These are phyloP conservation scores for Phialophora tarda DNA, from an alignment of 2,329 filamentous ascomycete genomes.

Conservation along the genomic window DNA sequence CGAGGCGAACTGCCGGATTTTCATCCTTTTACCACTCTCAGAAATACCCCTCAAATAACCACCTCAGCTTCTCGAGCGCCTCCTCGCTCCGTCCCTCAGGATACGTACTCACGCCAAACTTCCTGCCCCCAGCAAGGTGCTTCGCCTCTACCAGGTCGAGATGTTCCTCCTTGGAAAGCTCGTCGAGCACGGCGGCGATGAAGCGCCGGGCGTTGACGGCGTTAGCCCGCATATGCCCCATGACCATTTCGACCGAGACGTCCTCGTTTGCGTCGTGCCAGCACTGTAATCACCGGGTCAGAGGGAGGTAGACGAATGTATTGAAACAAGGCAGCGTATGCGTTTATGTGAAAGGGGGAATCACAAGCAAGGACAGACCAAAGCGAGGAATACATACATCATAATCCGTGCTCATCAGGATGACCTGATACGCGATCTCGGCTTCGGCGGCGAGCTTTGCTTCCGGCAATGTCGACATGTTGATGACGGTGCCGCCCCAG, in stretches of 20 bases:
- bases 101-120: conserved; percentile 85
- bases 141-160: conserved; percentile 75
- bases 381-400: conserved; percentile 56
- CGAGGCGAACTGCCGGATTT: neutral
- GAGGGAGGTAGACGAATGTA: neutral
- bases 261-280: conserved; percentile 83
- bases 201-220: conserved; percentile 83
- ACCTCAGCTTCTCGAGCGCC: conserved; percentile 79
- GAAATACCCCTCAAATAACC: conserved; percentile 73
- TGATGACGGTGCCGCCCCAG: conserved; percentile 94
- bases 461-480: conserved; percentile 96
- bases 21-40: neutral
- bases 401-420: conserved; percentile 99
- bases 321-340: neutral
- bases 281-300: conserved; percentile 57
- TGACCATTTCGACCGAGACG: conserved; percentile 95
- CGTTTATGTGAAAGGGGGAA: neutral
- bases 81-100: conserved; percentile 73
- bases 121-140: conserved; percentile 77
- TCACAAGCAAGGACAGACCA: neutral
- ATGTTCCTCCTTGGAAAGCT: conserved; percentile 79
- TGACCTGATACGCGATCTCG: conserved; percentile 96
- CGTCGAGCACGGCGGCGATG: conserved; percentile 84
- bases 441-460: conserved; percentile 95
- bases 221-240: conserved; percentile 95